phyloP scores from a whole-genome alignment of 768 basidiomycete species.

The Cytidiella melzeri region DNA sequence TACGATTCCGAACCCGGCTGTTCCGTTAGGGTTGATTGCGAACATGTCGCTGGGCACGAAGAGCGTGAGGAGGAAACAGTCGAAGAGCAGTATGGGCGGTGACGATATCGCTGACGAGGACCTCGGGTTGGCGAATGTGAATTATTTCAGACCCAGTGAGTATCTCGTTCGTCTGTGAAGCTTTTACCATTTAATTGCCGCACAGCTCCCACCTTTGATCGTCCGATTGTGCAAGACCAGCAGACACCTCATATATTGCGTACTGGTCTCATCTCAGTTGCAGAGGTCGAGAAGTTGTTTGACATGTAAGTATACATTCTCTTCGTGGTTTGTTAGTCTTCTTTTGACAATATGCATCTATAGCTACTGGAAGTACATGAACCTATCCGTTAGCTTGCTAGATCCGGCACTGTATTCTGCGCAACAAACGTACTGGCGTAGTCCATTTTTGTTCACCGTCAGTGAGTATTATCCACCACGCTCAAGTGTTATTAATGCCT shows the following conservation, averaged over 20 bases:
- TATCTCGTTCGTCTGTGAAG: slow-evolving; percentile 7
- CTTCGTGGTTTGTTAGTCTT: background rate
- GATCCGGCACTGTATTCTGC: slow-evolving; percentile 84
- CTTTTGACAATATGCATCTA: too few species aligned
- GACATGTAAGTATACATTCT: slow-evolving; percentile 43
- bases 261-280: slow-evolving; percentile 52
- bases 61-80: slow-evolving; percentile 15
- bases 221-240: slow-evolving; percentile 36
- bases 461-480: slow-evolving; percentile 42
- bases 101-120: slow-evolving; percentile 37
- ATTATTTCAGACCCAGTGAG: slow-evolving; percentile 66
- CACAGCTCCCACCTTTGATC: slow-evolving; percentile 22
- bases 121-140: slow-evolving; percentile 58
- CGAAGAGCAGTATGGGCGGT: slow-evolving; percentile 27
- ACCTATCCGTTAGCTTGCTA: slow-evolving; percentile 69
- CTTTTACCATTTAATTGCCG: slow-evolving; percentile 30
- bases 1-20: slow-evolving; percentile 52
- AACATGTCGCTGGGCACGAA: slow-evolving; percentile 41
- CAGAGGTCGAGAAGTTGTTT: slow-evolving; percentile 69
- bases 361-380: slow-evolving; percentile 78
- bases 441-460: slow-evolving; percentile 89
- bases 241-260: slow-evolving; percentile 60
- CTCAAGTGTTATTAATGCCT: background rate
- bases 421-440: slow-evolving; percentile 71
- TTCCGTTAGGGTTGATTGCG: slow-evolving; percentile 77